These are phyloP conservation scores for Nicotiana paniculata DNA, from an alignment of 257 asterid species.

Conservation along the genomic window DNA sequence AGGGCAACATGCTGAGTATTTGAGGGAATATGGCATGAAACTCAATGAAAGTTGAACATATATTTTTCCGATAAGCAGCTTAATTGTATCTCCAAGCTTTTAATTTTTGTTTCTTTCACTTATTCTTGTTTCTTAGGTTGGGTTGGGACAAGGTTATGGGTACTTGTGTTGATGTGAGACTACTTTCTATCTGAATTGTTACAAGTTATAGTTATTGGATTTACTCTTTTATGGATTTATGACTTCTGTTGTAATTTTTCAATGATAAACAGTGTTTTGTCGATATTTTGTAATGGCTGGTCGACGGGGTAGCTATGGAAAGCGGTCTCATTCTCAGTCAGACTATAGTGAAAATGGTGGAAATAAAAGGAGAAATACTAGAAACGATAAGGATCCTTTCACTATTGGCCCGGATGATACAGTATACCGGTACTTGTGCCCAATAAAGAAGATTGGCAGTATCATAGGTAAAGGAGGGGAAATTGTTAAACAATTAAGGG, in stretches of 20 bases:
- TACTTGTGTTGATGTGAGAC: background rate
- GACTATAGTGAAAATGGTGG: slow-evolving; percentile 10
- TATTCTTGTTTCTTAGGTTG: background rate
- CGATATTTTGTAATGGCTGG: slow-evolving; percentile 12
- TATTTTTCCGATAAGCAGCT: background rate
- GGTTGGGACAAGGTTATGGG: background rate
- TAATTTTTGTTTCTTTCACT: background rate
- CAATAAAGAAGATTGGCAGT: slow-evolving; percentile 20
- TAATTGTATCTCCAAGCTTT: background rate
- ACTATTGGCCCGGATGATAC: slow-evolving; percentile 23
- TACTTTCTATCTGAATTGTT: background rate
- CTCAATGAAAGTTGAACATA: background rate
- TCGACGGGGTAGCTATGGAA: slow-evolving; percentile 20
- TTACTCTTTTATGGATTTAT: background rate
- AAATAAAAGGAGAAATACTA: slow-evolving; percentile 13
- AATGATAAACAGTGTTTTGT: background rate
- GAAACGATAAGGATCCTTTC: slow-evolving; percentile 12
- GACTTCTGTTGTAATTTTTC: background rate
- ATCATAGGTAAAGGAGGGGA: slow-evolving; percentile 27
- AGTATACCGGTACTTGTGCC: slow-evolving; percentile 22
- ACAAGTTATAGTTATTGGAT: background rate
- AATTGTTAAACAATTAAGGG: slow-evolving; percentile 24
- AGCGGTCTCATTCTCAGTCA: slow-evolving; percentile 14
- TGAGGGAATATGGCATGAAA: background rate
- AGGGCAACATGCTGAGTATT: background rate